These are phyloP conservation scores for Ceratocystis harringtonii DNA, from an alignment of 2,329 filamentous ascomycete species.

Conservation along the genomic window DNA sequence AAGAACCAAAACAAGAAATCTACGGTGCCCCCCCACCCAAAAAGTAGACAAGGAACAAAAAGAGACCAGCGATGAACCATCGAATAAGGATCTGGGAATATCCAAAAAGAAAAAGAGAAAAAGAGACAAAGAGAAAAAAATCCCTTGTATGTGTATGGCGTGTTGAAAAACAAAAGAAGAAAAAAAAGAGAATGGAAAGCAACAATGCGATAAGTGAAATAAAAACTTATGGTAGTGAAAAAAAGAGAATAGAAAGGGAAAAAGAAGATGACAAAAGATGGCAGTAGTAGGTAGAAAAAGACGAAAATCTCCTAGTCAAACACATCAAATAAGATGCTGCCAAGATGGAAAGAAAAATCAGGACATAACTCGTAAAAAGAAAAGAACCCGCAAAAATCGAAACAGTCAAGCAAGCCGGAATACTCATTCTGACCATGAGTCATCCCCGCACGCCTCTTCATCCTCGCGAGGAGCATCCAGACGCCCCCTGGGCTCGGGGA, in stretches of 20 bases:
- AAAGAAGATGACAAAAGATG: too few relatives aligned
- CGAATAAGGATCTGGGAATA: not conserved
- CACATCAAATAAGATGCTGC: not conserved
- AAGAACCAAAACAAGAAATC: not conserved
- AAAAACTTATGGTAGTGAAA: not conserved
- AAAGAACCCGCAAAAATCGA: slow-evolving; percentile 11
- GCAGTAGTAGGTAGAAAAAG: not conserved
- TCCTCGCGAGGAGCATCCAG: slow-evolving; percentile 26
- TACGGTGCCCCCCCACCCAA: not conserved
- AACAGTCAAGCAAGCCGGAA: not conserved
- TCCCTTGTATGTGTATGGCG: not conserved
- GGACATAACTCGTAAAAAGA: not conserved
- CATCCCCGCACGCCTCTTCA: slow-evolving; percentile 24
- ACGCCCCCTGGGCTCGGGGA: slow-evolving; percentile 46
- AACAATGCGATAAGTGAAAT: not conserved
- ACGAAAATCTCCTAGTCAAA: not conserved
- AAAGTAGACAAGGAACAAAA: not conserved
- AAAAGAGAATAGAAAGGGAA: not conserved
- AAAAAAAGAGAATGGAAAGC: not conserved
- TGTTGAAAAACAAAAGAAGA: not conserved
- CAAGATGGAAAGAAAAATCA: not conserved
- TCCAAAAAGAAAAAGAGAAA: not conserved
- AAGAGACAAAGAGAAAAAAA: not conserved
- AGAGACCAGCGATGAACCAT: not conserved
- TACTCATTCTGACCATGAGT: not conserved